Conservation (phyloP, 352 stramenopile species). For the Phytopythium sindhum region DNA sequence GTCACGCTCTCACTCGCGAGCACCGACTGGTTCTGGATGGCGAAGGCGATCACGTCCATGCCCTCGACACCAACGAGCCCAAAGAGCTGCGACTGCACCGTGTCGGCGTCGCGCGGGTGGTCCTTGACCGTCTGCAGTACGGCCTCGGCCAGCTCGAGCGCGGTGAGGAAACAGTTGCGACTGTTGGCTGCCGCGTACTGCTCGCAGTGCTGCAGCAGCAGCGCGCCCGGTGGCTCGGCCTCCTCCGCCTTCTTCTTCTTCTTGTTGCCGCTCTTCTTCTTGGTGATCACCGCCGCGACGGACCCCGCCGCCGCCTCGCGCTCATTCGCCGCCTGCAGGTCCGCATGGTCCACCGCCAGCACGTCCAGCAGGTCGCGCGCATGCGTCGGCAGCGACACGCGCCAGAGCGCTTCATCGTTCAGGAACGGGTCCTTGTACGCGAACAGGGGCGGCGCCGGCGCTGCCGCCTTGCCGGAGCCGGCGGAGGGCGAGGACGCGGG, state of each 20-base stretch:
- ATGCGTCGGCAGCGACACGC: constrained; percentile 22
- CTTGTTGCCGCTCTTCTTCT: constrained; percentile 13
- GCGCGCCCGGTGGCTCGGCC: constrained; percentile 3
- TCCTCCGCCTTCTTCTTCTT: constrained; percentile 2
- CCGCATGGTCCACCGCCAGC: constrained; percentile 55
- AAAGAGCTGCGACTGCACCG: constrained; percentile 73
- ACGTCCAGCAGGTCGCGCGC: constrained; percentile 37
- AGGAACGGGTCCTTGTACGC: constrained; percentile 39
- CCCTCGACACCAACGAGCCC: constrained; percentile 81
- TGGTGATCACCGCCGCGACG: constrained; percentile 56
- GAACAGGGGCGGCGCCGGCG: background rate
- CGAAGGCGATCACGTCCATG: constrained; percentile 83
- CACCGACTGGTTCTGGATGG: constrained; percentile 47
- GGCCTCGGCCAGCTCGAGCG: constrained; percentile 62
- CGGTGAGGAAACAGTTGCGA: constrained; percentile 51
- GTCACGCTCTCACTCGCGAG: constrained; percentile 23
- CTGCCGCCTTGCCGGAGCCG: background rate
- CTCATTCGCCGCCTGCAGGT: constrained; percentile 45
- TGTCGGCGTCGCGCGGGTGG: constrained; percentile 45
- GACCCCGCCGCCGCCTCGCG: constrained; percentile 43
- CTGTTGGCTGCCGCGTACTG: constrained; percentile 30
- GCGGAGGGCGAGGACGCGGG: no score
- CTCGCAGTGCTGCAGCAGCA: constrained; percentile 38
- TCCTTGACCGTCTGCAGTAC: constrained; percentile 65
- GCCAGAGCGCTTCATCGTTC: constrained; percentile 22